Evolutionary conservation across 805 yeast genomes (phyloP).

Genomic region (Lipomyces mesembrius): DNA sequence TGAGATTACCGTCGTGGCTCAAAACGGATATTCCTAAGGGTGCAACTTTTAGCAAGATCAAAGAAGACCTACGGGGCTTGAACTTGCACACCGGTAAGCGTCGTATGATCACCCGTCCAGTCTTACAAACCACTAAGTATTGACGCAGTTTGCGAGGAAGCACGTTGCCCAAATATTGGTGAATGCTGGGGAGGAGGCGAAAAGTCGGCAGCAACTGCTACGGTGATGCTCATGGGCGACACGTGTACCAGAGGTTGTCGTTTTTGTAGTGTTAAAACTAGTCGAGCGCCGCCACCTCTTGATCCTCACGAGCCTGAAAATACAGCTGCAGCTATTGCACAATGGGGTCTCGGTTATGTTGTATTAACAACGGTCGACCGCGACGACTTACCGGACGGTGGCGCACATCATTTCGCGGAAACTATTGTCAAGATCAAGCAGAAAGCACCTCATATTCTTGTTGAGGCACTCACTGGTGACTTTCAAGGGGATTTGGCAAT

Average conservation of each 20-base stretch:
- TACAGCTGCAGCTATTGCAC: constrained; percentile 93
- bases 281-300: constrained; percentile 80
- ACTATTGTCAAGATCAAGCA: constrained; percentile 83
- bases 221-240: constrained; percentile 97
- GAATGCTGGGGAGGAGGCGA: constrained; percentile 99
- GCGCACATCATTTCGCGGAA: constrained; percentile 85
- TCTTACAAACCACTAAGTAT: not conserved
- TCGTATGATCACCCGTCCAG: not conserved
- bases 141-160: constrained; percentile 88
- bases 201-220: constrained; percentile 91
- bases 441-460: constrained; percentile 88
- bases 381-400: constrained; percentile 93
- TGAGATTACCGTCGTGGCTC: constrained; percentile 85
- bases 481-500: constrained; percentile 86
- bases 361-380: constrained; percentile 97
- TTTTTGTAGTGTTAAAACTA: constrained; percentile 95
- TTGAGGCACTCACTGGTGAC: constrained; percentile 94
- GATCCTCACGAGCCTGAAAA: constrained; percentile 98
- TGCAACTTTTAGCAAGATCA: constrained; percentile 73
- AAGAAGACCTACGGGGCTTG: constrained; percentile 84
- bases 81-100: constrained; percentile 68
- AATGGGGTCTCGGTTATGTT: constrained; percentile 98
- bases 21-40: constrained; percentile 98
- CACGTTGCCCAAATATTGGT: constrained; percentile 98
- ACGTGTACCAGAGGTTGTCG: constrained; percentile 99